A percentile compares a stretch with the other conserved stretches of the same genome.
These are phyloP conservation scores for Aegilops sharonensis DNA, from an alignment of 176 grass and related monocot species.

Conservation along the genomic window DNA sequence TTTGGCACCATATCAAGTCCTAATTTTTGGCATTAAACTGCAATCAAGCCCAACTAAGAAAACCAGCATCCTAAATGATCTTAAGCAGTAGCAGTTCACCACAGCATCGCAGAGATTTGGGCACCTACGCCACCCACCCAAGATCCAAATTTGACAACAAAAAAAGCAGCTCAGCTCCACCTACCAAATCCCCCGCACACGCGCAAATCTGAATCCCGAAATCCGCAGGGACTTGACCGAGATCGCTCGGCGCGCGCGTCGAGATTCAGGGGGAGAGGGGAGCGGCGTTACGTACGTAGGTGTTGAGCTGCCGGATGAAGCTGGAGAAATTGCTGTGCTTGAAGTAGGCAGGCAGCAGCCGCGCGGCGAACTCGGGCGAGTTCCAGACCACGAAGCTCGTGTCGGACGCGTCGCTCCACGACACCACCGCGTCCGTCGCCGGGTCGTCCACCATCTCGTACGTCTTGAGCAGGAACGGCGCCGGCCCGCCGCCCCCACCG, in stretches of 20 bases:
- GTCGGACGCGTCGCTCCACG: slow-evolving; percentile 61
- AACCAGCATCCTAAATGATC: not conserved
- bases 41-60: not conserved
- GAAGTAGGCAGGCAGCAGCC: slow-evolving; percentile 73
- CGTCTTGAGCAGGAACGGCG: slow-evolving; percentile 88
- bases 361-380: slow-evolving; percentile 62
- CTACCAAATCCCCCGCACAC: not conserved
- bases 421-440: slow-evolving; percentile 69
- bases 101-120: slow-evolving; percentile 1
- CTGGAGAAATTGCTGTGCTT: slow-evolving; percentile 99
- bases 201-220: not conserved
- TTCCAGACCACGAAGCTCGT: slow-evolving; percentile 95
- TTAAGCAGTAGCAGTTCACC: not conserved
- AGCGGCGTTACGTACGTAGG: slow-evolving; percentile 50
- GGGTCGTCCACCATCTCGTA: slow-evolving; percentile 98
- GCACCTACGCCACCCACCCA: not conserved
- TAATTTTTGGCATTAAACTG: not conserved
- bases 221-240: not conserved
- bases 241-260: not conserved
- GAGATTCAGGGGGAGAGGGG: not conserved
- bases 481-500: slow-evolving; percentile 50
- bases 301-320: slow-evolving; percentile 99
- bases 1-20: not conserved
- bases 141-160: slow-evolving; percentile 9
- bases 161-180: not conserved